Base-by-base conservation (phyloP, 768 basidiomycete species). In the Suillus subalutaceus region DNA sequence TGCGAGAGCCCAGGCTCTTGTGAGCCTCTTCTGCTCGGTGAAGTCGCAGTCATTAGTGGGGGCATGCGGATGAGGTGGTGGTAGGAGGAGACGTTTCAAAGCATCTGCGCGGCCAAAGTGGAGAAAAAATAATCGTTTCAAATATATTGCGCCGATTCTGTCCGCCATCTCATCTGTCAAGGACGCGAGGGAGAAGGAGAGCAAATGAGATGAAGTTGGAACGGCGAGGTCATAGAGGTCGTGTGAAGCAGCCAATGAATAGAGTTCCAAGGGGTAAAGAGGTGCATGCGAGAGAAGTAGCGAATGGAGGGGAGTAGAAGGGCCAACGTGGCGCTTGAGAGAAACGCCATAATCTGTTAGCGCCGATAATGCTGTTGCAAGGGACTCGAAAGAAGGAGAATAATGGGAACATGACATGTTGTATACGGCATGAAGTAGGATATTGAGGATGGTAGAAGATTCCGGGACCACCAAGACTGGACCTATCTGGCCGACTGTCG, bases 41-140 rank as follows among this genome's bases (percentile, higher is more conserved):
- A 90, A 89, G 74, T 92, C 90, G 70, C 92, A 94, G 26, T 75
- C 73, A 6, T 82, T 71, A 0, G 86, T 92, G 18, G 92, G 90
- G n/a, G 88, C 80, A 73, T 94, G 92, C 3, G 89, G 88, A 63
- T 86, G 86, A 4, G 92, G 92, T 0, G 92, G 92, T 4, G 89
- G 85, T 6, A 90, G 81, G 16, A 94, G 80, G 26, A 93, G 85
- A 40, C 91, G 86, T 74, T 94, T 94, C 40, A 94, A 83, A 12
- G 92, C 92, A 66, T 94, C 93, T 4, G 87, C 82, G 37, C 93
- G 89, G 12, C 93, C 92, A 71, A 93, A 89, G 71, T 94, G 93
- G 32, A 94, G 80, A 74, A 92, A 93, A 76, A 94, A 93, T 37
- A 94, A 82, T 40, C 90, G 87, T 71, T 92, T 93, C 68, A 94